These are phyloP conservation scores for Paraurostyla sp. DNA, from an alignment of 73 alveolate species.

Conservation along the genomic window DNA sequence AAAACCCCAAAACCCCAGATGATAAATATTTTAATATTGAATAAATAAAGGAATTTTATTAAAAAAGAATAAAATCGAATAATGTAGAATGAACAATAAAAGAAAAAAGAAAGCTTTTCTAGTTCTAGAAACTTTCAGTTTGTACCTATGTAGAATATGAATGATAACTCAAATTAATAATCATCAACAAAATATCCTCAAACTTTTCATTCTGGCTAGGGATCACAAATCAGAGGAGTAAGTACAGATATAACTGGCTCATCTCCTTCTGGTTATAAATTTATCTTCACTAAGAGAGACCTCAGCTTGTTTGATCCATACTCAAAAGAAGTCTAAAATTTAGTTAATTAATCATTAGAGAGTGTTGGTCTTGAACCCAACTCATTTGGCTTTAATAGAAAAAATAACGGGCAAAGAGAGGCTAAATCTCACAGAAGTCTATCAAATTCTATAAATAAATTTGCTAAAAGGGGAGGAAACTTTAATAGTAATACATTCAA, in stretches of 20 bases:
- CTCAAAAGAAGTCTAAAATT: background rate
- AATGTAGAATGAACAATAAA: too few species aligned
- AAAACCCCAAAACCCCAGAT: too few species aligned
- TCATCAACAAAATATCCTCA: background rate
- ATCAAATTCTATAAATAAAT: background rate
- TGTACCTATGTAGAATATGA: background rate
- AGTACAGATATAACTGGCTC: background rate
- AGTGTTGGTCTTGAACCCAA: background rate
- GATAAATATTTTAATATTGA: too few species aligned
- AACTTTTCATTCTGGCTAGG: background rate
- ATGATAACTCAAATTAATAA: background rate
- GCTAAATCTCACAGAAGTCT: background rate
- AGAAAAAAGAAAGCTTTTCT: background rate
- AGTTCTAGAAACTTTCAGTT: background rate
- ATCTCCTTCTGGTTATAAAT: background rate
- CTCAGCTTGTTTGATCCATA: background rate
- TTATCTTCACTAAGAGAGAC: background rate
- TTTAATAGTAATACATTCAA: too few species aligned
- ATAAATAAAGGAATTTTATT: too few species aligned
- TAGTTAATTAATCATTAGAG: slow-evolving; percentile 34
- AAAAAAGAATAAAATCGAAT: too few species aligned
- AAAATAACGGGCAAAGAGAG: background rate
- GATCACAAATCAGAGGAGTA: background rate
- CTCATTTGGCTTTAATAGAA: background rate
- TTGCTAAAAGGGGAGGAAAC: background rate